Percentiles rank a stretch among this genome's conserved stretches.
Evolutionary conservation across 352 stramenopile species (phyloP).

Genomic region (Phytophthora crassamura): DNA sequence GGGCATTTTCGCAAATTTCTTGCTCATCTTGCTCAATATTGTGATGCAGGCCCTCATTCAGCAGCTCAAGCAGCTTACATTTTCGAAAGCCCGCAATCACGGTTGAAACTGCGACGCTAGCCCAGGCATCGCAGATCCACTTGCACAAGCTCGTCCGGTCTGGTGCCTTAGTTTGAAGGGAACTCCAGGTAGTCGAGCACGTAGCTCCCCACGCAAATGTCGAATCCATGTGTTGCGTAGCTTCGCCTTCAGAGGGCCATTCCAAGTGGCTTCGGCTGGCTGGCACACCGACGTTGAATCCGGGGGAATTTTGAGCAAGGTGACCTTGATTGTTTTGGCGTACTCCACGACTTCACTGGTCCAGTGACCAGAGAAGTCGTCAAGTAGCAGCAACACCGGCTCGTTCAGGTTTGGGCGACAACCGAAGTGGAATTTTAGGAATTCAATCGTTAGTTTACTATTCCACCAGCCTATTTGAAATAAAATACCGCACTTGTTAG

Average conservation of each 20-base stretch:
- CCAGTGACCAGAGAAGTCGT: too few species aligned
- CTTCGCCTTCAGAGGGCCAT: background rate
- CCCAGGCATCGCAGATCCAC: too few species aligned
- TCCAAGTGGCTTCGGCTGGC: conserved; percentile 1
- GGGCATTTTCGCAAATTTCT: too few species aligned
- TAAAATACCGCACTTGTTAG: too few species aligned
- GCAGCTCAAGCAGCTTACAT: too few species aligned
- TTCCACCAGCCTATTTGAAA: background rate
- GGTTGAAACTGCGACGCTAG: too few species aligned
- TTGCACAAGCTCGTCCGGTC: background rate
- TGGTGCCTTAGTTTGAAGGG: background rate
- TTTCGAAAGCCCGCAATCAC: too few species aligned
- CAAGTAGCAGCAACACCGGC: background rate
- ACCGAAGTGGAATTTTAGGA: background rate
- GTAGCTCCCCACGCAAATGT: background rate
- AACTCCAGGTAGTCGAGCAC: background rate
- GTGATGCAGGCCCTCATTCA: too few species aligned
- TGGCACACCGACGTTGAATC: conserved; percentile 1
- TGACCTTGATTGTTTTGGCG: background rate
- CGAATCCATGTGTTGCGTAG: background rate
- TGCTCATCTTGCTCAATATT: too few species aligned
- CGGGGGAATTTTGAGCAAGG: background rate
- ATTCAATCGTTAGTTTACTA: background rate
- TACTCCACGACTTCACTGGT: conserved; percentile 9
- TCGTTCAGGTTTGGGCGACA: background rate